Evolutionary conservation across 179 eudicot species (phyloP).

Genomic region (Sideroxylon spinosum): DNA sequence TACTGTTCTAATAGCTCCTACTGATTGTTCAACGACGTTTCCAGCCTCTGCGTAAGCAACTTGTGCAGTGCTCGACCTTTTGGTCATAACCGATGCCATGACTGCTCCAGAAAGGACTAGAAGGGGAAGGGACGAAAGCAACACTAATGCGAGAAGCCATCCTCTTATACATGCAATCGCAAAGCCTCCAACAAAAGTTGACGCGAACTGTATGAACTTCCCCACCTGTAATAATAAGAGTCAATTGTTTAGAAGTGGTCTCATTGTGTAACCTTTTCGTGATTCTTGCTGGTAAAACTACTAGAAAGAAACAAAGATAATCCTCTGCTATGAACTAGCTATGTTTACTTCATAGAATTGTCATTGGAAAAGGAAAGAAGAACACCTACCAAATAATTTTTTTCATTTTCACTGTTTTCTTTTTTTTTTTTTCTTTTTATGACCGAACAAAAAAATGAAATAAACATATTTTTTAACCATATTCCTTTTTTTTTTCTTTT

Average conservation of each 20-base stretch:
- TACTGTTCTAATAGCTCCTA: slow-evolving; percentile 81
- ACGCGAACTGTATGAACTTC: slow-evolving; percentile 59
- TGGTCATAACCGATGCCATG: slow-evolving; percentile 49
- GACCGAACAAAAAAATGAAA: not conserved
- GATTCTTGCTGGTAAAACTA: no score
- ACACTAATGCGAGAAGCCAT: slow-evolving; percentile 68
- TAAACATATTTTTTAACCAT: not conserved
- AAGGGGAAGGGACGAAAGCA: slow-evolving; percentile 56
- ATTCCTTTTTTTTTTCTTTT: no score
- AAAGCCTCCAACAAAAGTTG: slow-evolving; percentile 75
- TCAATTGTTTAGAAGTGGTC: not conserved
- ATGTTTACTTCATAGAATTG: no score
- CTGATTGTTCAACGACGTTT: slow-evolving; percentile 72
- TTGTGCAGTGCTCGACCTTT: slow-evolving; percentile 63
- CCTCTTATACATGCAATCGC: slow-evolving; percentile 62
- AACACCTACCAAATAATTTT: no score
- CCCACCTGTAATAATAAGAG: slow-evolving; percentile 44
- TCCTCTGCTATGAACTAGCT: no score
- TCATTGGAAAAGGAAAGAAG: no score
- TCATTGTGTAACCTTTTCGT: no score
- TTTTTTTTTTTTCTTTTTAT: not conserved
- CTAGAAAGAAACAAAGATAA: no score
- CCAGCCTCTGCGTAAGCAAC: slow-evolving; percentile 81
- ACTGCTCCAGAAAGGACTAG: slow-evolving; percentile 53
- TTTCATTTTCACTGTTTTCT: no score